These are phyloP conservation scores for Teratosphaeria zuluensis DNA, from an alignment of 2,329 filamentous ascomycete genomes.

Conservation along the genomic window DNA sequence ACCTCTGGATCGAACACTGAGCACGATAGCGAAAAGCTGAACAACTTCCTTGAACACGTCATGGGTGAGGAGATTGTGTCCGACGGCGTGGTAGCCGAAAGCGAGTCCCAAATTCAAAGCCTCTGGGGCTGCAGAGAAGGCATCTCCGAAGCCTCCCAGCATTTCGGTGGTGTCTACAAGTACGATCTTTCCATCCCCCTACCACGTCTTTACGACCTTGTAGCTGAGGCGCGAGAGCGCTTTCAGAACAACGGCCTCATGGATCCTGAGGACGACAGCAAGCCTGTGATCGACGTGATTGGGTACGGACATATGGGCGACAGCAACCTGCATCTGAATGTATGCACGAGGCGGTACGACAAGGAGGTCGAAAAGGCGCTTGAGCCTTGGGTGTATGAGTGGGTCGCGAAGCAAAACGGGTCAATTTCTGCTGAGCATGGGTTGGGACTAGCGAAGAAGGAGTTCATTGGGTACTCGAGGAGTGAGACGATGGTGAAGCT, in stretches of 20 bases:
- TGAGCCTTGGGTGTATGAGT: constrained; percentile 96
- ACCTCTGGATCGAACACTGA: constrained; percentile 91
- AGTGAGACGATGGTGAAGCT: constrained; percentile 76
- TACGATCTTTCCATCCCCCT: constrained; percentile 96
- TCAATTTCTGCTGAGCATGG: constrained; percentile 98
- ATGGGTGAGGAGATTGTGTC: constrained; percentile 78
- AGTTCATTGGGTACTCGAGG: constrained; percentile 86
- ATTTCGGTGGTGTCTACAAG: constrained; percentile 95
- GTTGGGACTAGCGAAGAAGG: constrained; percentile 88
- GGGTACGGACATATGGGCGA: constrained; percentile 99
- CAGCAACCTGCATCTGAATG: constrained; percentile 87
- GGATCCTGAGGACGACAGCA: constrained; percentile 54
- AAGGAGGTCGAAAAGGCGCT: constrained; percentile 76
- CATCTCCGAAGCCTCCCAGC: constrained; percentile 77
- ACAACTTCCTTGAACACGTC: constrained; percentile 81
- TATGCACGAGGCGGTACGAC: constrained; percentile 73
- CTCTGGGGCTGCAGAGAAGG: constrained; percentile 93
- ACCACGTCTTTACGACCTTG: constrained; percentile 73
- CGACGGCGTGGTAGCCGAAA: constrained; percentile 86
- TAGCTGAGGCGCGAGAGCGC: constrained; percentile 70
- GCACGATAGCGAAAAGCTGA: constrained; percentile 84
- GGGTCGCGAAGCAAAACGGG: constrained; percentile 78
- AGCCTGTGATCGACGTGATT: constrained; percentile 79
- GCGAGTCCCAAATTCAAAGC: constrained; percentile 76
- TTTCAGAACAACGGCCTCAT: constrained; percentile 67